phyloP scores from a whole-genome alignment of 2,329 filamentous ascomycete species.

The Talaromyces funiculosus region DNA sequence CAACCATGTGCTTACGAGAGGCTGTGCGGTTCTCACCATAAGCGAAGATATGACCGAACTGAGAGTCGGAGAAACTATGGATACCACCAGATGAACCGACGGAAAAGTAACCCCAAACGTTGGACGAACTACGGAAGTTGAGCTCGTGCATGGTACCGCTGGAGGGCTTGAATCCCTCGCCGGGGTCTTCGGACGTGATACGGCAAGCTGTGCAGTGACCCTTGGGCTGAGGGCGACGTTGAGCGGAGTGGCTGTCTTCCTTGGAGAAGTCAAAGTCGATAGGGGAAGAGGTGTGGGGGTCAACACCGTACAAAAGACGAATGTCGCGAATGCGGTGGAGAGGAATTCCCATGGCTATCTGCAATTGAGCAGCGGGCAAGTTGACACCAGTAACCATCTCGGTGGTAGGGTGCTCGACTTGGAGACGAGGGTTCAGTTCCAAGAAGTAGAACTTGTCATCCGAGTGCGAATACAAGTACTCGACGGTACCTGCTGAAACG shows the following conservation, averaged over 20 bases:
- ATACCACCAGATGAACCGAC: conserved; percentile 95
- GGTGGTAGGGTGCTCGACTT: conserved; percentile 98
- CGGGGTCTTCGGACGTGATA: conserved; percentile 98
- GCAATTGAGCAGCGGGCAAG: conserved; percentile 91
- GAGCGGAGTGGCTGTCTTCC: conserved; percentile 72
- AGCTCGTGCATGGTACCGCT: conserved; percentile 98
- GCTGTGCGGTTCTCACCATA: conserved; percentile 96
- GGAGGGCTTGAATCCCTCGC: conserved; percentile 98
- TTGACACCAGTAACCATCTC: conserved; percentile 99
- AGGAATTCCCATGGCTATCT: conserved; percentile 97
- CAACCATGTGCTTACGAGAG: conserved; percentile 98
- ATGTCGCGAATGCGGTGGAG: conserved; percentile 95
- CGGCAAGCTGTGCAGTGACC: conserved; percentile 97
- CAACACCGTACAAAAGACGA: conserved; percentile 88
- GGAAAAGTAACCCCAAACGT: conserved; percentile 99
- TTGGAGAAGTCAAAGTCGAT: conserved; percentile 97
- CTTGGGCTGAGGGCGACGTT: conserved; percentile 86
- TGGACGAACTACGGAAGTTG: conserved; percentile 97
- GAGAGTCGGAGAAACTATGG: conserved; percentile 97
- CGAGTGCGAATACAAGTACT: conserved; percentile 96
- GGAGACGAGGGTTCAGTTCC: conserved; percentile 95
- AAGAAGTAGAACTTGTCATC: conserved; percentile 99
- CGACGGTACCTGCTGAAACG: conserved; percentile 96
- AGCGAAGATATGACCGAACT: conserved; percentile 98
- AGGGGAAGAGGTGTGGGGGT: conserved; percentile 75